Conservation (phyloP, 176 grass and related monocot genomes). For the Pontederia paniculata region DNA sequence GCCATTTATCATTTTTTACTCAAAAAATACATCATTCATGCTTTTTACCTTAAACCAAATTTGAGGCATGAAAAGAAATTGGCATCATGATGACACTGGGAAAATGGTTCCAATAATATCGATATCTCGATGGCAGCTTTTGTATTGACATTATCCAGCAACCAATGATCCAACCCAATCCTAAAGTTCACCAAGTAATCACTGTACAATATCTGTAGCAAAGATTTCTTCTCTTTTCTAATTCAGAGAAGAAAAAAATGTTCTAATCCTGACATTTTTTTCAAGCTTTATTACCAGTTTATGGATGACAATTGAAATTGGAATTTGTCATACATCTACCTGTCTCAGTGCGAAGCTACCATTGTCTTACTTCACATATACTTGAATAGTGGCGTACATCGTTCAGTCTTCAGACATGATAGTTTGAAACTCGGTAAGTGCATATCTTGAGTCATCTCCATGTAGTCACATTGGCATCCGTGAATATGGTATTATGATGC, state of each 20-base stretch:
- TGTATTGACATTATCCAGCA: too few species aligned
- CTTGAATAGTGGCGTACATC: not conserved
- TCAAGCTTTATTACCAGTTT: not conserved
- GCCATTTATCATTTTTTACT: too few species aligned
- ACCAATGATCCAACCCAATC: too few species aligned
- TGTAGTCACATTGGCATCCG: conserved; percentile 64
- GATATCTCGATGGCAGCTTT: too few species aligned
- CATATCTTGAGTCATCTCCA: conserved; percentile 46
- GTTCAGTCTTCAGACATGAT: not conserved
- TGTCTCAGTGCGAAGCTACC: too few species aligned
- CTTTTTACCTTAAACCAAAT: too few species aligned
- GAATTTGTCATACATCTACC: too few species aligned
- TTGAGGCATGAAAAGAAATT: too few species aligned
- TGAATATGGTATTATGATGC: conserved; percentile 94
- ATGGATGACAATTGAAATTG: too few species aligned
- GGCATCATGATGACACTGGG: too few species aligned
- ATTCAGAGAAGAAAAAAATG: not conserved
- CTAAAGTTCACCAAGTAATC: not conserved
- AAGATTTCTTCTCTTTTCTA: not conserved
- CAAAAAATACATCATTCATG: too few species aligned
- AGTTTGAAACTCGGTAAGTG: not conserved
- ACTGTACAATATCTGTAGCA: not conserved
- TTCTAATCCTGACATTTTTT: not conserved
- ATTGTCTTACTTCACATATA: not conserved
- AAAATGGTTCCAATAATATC: too few species aligned